Evolutionary conservation across 768 basidiomycete species (phyloP), one percentile per base, ranked within the genome.

Genomic region (Mycena metata): DNA sequence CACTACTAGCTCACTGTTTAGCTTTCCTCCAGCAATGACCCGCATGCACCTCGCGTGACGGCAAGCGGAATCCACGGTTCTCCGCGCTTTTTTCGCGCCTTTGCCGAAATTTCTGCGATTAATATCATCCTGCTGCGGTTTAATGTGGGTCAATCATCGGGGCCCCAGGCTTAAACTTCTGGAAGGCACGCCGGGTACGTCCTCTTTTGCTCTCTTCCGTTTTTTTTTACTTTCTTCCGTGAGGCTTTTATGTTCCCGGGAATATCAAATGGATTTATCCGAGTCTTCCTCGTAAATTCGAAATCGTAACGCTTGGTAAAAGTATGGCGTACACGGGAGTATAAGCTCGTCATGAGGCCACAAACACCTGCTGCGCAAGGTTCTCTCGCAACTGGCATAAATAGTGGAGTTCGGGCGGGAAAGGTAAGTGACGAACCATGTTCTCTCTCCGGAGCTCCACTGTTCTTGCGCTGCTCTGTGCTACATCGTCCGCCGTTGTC

Each of bases 391-490:
- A 10, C 39, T 15, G 11, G 39, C 39, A 64, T 75, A 78, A 72
- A 72, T 51, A 69, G 69, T 70, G 59, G 51, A 68, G 66, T 5
- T 50, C 8, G 9, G 8, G 8, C n/a, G 9, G 23, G 21, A 9
- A 36, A 30, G 45, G 13, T 35, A n/a, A 2, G 26, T 26, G 55
- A 41, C 36, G 55, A 65, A 69, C 58, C 51, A 70, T 67, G 66
- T 57, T 50, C 35, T 54, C 73, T 74, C 69, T 66, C 42, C 60
- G 64, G 54, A 60, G 69, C 60, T 52, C 63, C 42, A 26, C 71
- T 21, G n/a, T 75, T 24, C 67, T 76, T 61, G 64, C 72, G 42
- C 66, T 69, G 13, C 63, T 76, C 57, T 76, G 71, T 35, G 49
- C 69, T 46, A 51, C 64, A 36, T 60, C 70, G 46, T 76, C 68